Percentiles rank a stretch among this genome's conserved stretches.
Evolutionary conservation across 2,329 filamentous ascomycete species (phyloP).

Genomic region (Metarhizium brunneum): DNA sequence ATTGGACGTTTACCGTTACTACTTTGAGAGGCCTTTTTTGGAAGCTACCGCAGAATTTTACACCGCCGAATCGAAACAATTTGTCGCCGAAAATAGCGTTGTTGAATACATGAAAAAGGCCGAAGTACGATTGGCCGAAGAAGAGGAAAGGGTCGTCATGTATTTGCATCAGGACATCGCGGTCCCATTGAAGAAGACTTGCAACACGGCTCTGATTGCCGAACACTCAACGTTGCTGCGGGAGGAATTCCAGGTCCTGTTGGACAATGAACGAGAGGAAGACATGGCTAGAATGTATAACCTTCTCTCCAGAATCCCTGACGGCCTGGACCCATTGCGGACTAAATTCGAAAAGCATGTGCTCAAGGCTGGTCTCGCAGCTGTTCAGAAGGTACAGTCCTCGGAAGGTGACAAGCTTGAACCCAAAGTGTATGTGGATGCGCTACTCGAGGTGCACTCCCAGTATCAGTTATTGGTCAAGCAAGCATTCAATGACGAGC

Average conservation of each 20-base stretch:
- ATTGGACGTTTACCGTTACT: constrained; percentile 84
- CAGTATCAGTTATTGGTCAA: constrained; percentile 90
- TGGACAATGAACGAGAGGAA: constrained; percentile 90
- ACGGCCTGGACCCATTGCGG: constrained; percentile 82
- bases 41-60: constrained; percentile 80
- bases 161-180: constrained; percentile 90
- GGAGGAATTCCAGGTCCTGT: constrained; percentile 89
- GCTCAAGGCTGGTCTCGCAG: constrained; percentile 75
- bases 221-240: constrained; percentile 79
- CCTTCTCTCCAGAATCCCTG: constrained; percentile 77
- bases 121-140: constrained; percentile 77
- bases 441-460: constrained; percentile 85
- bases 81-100: constrained; percentile 92
- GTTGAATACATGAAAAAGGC: constrained; percentile 99
- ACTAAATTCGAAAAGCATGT: constrained; percentile 88
- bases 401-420: constrained; percentile 83
- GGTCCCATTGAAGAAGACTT: constrained; percentile 72
- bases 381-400: constrained; percentile 82
- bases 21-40: constrained; percentile 91
- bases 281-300: constrained; percentile 97
- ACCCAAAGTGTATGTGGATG: constrained; percentile 94
- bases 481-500: constrained; percentile 86
- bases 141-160: constrained; percentile 85
- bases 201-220: constrained; percentile 80
- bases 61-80: constrained; percentile 82